Base-by-base conservation (phyloP, 148 eudicot species). In the Nyssa sinensis region DNA sequence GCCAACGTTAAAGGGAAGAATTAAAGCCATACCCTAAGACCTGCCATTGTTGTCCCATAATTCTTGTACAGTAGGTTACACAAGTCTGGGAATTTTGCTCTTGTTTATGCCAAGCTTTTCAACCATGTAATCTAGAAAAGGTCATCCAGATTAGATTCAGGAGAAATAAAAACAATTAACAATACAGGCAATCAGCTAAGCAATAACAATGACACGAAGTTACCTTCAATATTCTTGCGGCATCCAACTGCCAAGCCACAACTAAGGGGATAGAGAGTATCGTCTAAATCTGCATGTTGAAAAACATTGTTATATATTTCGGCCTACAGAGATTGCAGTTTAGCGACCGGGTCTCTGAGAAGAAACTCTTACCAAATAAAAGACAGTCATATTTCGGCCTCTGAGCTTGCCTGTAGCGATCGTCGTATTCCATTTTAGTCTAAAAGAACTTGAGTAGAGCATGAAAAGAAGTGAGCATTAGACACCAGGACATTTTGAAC, bases 1-100 rank as follows among this genome's bases (percentile, higher is more conserved):
- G 21, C 5, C 11, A 30, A 34, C 7, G 5, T 21, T 25, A 49
- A n/a, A n/a, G 64, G 65, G 41, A 28, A 7, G 30, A 10, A 53
- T 58, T n/a, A 49, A 65, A 49, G 77, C 49, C 86, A 63, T 88
- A 94, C 98, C 88, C 96, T 89, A 32, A 95, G 92, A 55, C 98
- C 98, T 1, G 98, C 98, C 97, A 95, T 86, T 67, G 98, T 95
- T 25, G 98, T 95, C 62, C 98, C 98, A 67, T 90, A 95, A 66
- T 88, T 81, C 72, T 90, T 92, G 85, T 95, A 95, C 67, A 95
- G 79, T 2, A 83, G 79, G 72, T 86, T 79, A 55, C 93, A 27
- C 80, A 92, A 68, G 6, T 84, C 91, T n/a, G 7, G 78, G n/a
- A 65, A 90, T 72, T 75, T 86, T 85, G 76, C 83, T 86, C 79